Evolutionary conservation across 2,329 filamentous ascomycete genomes (phyloP), one percentile per base, ranked within the genome.

Genomic region (Calonectria multiphialidica): DNA sequence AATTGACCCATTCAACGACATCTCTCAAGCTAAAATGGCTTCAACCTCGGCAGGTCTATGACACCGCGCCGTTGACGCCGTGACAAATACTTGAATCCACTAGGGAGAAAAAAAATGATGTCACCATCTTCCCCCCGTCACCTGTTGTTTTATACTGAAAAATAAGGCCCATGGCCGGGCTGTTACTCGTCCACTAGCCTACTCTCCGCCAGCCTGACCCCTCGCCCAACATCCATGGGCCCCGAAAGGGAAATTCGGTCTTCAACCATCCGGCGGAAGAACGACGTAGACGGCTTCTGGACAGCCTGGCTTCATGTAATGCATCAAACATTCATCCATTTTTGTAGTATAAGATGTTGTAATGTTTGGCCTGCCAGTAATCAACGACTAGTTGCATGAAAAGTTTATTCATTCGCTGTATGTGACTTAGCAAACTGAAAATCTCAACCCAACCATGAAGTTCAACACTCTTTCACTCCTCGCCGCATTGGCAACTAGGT

Each of bases 201-300:
- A 64, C 3, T 55, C 50, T 37, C 50, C 37, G 40, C 66, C 33
- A 25, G 68, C 21, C 12, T 21, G 40, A 13, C 42, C 66, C 66
- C 28, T 30, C 28, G 45, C 23, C 23, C 63, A 65, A 70, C 47
- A 69, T 70, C 33, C n/a, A 42, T 63, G 66, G 49, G 64, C 69
- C 69, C 72, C 70, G 76, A 79, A 65, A 66, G 75, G 78, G 74
- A 80, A 80, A 64, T 61, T 78, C 78, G 78, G 74, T 68, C 62
- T 68, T 30, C 59, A 75, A 77, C 72, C 74, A 66, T 80, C 78
- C 78, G 78, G 79, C 74, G 75, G 78, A 78, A 77, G 76, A 80
- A 65, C 77, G 72, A 78, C 40, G 72, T 75, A 67, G 62, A 63
- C 66, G 44, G n/a, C 18, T 61, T 61, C 16, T 62, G 47, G 53